Percentiles rank a stretch among this genome's conserved stretches.
These are phyloP conservation scores for Anisogramma anomala DNA, from an alignment of 2,329 filamentous ascomycete genomes.

Conservation along the genomic window DNA sequence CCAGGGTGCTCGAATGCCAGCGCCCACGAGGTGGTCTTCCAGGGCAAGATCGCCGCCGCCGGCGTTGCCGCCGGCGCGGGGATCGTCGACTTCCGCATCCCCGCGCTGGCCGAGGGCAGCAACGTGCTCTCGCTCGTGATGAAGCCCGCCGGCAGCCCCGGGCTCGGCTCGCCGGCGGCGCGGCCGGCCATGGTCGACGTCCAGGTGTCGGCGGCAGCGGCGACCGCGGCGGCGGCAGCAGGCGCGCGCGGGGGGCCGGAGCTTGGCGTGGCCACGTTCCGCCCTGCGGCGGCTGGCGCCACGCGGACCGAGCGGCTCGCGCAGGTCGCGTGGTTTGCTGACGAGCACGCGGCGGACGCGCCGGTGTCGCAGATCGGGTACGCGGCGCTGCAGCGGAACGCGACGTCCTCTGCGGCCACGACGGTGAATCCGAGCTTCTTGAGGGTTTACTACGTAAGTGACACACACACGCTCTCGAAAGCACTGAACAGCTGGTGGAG, in stretches of 20 bases:
- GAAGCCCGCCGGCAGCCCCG: slow-evolving; percentile 7
- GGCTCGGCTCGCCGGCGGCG: slow-evolving; percentile 4
- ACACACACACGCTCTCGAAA: background rate
- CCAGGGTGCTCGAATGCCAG: slow-evolving; percentile 5
- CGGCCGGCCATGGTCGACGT: slow-evolving; percentile 6
- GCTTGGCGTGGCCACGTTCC: slow-evolving; percentile 4
- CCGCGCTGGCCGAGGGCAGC: slow-evolving; percentile 1
- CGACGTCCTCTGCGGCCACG: slow-evolving; percentile 1
- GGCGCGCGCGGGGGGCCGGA: too few relatives aligned
- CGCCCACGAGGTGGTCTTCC: slow-evolving; percentile 1
- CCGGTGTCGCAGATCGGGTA: slow-evolving; percentile 5
- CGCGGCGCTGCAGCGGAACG: slow-evolving; percentile 1
- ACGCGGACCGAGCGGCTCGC: slow-evolving; percentile 1
- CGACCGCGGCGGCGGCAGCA: slow-evolving; percentile 5
- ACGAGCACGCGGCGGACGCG: background rate
- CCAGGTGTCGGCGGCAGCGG: background rate
- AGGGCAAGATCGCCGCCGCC: slow-evolving; percentile 1
- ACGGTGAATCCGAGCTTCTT: slow-evolving; percentile 6
- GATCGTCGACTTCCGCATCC: slow-evolving; percentile 8
- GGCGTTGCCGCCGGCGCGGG: background rate
- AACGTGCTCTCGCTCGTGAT: too few relatives aligned
- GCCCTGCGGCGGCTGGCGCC: slow-evolving; percentile 3
- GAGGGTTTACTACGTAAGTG: slow-evolving; percentile 9
- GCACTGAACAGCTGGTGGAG: too few relatives aligned
- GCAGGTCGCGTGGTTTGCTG: slow-evolving; percentile 7